Evolutionary conservation across 768 basidiomycete species (phyloP), one percentile per base, ranked within the genome.

Genomic region (Crepidotus variabilis): DNA sequence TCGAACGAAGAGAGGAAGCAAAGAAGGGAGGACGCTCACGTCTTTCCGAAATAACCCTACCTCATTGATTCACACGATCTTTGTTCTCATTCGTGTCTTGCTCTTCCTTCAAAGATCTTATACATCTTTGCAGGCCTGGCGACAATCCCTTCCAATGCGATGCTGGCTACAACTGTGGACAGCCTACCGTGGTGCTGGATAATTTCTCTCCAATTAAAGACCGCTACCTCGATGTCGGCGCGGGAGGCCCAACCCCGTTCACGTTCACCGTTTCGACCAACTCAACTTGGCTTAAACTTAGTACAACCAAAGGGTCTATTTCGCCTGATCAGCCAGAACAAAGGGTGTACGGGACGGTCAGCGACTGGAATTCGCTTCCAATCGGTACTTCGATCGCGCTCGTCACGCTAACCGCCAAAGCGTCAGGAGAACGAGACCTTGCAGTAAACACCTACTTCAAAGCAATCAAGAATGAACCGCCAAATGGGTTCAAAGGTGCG

Each of bases 131-230:
- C 47, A 85, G 83, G 84, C 87, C 87, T 0, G 86, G 87, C 35
- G 87, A 87, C 68, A 85, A 87, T 61, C 71, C 69, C 35, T 76
- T 78, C 68, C 78, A 88, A 57, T 89, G 86, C 61, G 72, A 64
- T 0, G 63, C 65, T 47, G 71, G 71, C 13, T 83, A 80, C 71
- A 75, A 67, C 64, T 83, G 82, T 62, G 74, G 74, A 0, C 68
- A 73, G 16, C 81, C 84, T 2, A 73, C 78, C 0, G 57, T 87
- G 22, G 70, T 73, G 2, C 68, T 90, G 28, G 83, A 87, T 59
- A 75, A 81, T 47, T 89, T 80, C 68, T 75, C 79, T 8, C 76
- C 84, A 1, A 74, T 79, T 51, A 67, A 71, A 4, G 76, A 80
- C 60, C 72, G 79, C 16, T 89, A 78, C 70, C 67, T 90, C 56